A percentile compares a stretch with the other conserved stretches of the same genome.
Evolutionary conservation across 192 early-diverging fungal species (phyloP).

Genomic region (Entophlyctis luteolus): DNA sequence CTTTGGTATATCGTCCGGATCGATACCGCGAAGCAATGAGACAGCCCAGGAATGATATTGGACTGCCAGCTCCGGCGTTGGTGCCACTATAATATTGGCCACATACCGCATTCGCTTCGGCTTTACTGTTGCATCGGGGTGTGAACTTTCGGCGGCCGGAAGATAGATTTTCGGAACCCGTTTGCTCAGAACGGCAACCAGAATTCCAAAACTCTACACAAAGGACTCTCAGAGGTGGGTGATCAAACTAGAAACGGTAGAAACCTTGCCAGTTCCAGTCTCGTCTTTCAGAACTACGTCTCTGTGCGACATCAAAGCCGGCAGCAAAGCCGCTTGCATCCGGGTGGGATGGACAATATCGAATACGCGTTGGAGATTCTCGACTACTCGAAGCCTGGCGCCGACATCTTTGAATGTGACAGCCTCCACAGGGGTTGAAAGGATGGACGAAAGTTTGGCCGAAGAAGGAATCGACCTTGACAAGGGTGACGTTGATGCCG

Average conservation of each 20-base stretch:
- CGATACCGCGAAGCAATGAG: not conserved
- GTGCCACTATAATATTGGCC: conserved; percentile 35
- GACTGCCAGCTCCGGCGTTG: conserved; percentile 44
- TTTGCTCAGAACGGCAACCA: conserved; percentile 37
- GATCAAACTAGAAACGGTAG: too few relatives aligned
- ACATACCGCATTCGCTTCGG: conserved; percentile 24
- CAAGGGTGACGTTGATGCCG: too few relatives aligned
- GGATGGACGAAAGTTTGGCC: too few relatives aligned
- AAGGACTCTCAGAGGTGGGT: too few relatives aligned
- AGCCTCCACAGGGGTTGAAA: too few relatives aligned
- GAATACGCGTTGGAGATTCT: not conserved
- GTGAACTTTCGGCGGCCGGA: not conserved
- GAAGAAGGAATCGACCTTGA: too few relatives aligned
- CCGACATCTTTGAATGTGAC: conserved; percentile 7
- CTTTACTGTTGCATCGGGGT: too few relatives aligned
- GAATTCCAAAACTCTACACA: conserved; percentile 39
- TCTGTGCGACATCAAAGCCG: conserved; percentile 31
- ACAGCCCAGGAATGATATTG: conserved; percentile 30
- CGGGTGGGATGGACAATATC: not conserved
- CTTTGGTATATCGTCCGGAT: conserved; percentile 7
- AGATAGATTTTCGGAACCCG: not conserved
- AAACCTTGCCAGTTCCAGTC: conserved; percentile 51
- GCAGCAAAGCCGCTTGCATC: conserved; percentile 35
- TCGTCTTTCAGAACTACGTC: conserved; percentile 42
- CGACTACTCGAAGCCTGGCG: not conserved